These are phyloP conservation scores for Hypoxylon lienhwacheense DNA, from an alignment of 495 filamentous ascomycete genomes.

Conservation along the genomic window DNA sequence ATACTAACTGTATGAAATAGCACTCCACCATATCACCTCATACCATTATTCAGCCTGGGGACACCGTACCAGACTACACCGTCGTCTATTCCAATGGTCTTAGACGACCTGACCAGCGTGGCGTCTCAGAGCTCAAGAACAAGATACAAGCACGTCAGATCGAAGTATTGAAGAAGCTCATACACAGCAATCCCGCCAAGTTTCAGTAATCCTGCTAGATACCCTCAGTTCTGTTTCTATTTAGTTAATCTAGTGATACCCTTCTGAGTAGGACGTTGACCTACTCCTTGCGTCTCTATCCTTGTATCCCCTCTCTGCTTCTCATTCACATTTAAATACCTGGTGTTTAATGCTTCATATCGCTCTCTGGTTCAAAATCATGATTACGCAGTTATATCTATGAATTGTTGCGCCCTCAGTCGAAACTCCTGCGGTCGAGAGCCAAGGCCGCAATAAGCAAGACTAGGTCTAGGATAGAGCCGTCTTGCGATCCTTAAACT, in stretches of 20 bases:
- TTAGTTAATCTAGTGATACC: slow-evolving; percentile 25
- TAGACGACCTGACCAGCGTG: slow-evolving; percentile 58
- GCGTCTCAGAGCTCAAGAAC: slow-evolving; percentile 55
- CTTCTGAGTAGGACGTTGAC: neutral
- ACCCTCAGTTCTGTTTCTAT: slow-evolving; percentile 3
- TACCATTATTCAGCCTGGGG: slow-evolving; percentile 54
- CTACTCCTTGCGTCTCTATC: neutral
- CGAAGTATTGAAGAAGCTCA: slow-evolving; percentile 62
- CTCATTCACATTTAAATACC: too few relatives aligned
- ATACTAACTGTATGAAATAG: slow-evolving; percentile 49
- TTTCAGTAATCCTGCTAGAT: slow-evolving; percentile 46
- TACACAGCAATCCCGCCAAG: slow-evolving; percentile 64
- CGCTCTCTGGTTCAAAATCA: too few relatives aligned
- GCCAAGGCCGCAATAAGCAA: too few relatives aligned
- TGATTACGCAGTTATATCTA: too few relatives aligned
- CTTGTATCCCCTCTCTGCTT: slow-evolving; percentile 13
- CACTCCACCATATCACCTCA: slow-evolving; percentile 56
- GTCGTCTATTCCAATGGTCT: slow-evolving; percentile 65
- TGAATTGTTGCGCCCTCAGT: too few relatives aligned
- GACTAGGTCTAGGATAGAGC: too few relatives aligned
- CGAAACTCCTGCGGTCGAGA: too few relatives aligned
- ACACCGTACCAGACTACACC: slow-evolving; percentile 63
- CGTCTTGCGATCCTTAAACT: too few relatives aligned
- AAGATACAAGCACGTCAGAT: slow-evolving; percentile 63
- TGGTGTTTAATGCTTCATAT: too few relatives aligned